Evolutionary conservation across 495 filamentous ascomycete species (phyloP).

Genomic region (Aspergillus olivimuriae): DNA sequence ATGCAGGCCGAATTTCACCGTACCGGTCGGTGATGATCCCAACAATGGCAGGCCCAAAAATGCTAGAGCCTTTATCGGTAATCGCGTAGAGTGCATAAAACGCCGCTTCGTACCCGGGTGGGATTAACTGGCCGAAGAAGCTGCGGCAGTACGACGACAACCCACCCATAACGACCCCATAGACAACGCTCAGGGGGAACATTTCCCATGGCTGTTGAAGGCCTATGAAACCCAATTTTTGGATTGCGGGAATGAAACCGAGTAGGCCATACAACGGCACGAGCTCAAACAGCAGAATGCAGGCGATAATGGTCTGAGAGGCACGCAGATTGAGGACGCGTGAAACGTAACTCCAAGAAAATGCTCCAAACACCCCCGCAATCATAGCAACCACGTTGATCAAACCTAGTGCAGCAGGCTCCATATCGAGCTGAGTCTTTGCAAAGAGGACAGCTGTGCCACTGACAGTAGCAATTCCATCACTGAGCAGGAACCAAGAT

Average conservation of each 20-base stretch:
- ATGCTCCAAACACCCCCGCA: constrained; percentile 78
- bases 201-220: constrained; percentile 95
- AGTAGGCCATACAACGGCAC: constrained; percentile 89
- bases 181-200: constrained; percentile 86
- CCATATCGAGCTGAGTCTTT: constrained; percentile 89
- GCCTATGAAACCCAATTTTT: constrained; percentile 67
- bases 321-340: constrained; percentile 57
- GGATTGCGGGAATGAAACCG: constrained; percentile 79
- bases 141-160: constrained; percentile 91
- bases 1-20: constrained; percentile 87
- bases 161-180: constrained; percentile 89
- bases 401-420: constrained; percentile 76
- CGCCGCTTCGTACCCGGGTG: constrained; percentile 87
- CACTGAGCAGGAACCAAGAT: constrained; percentile 91
- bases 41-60: constrained; percentile 93
- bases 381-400: constrained; percentile 89
- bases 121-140: constrained; percentile 86
- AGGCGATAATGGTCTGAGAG: constrained; percentile 83
- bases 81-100: constrained; percentile 97
- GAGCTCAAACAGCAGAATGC: constrained; percentile 82
- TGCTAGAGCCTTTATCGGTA: constrained; percentile 91
- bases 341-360: constrained; percentile 79
- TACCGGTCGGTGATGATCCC: constrained; percentile 84
- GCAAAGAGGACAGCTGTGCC: constrained; percentile 94
- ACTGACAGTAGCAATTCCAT: constrained; percentile 90